These are phyloP conservation scores for Rubus idaeus DNA, from an alignment of 306 rosid genomes.

Conservation along the genomic window DNA sequence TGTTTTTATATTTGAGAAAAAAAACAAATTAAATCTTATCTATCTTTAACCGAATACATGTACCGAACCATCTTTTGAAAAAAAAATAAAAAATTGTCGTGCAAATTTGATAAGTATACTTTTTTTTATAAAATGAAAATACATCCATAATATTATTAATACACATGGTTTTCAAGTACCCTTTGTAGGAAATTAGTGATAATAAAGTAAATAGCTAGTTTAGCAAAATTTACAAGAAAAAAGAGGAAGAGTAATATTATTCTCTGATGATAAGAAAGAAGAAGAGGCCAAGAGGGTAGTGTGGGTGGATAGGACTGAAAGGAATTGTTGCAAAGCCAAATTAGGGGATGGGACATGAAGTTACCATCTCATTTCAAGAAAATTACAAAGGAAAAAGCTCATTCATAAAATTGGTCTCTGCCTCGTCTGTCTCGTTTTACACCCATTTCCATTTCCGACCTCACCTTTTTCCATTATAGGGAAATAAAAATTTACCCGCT, in stretches of 20 bases:
- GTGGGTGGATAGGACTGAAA: slow-evolving; percentile 14
- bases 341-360: slow-evolving; percentile 27
- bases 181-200: background rate
- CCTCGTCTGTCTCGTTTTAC: slow-evolving; percentile 29
- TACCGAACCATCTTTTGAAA: background rate
- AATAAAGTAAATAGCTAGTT: background rate
- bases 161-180: no score
- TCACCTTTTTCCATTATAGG: slow-evolving; percentile 14
- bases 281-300: background rate
- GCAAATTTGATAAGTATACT: no score
- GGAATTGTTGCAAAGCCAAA: slow-evolving; percentile 33
- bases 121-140: no score
- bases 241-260: background rate
- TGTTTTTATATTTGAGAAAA: no score
- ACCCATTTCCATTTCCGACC: slow-evolving; percentile 28
- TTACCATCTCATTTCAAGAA: slow-evolving; percentile 14
- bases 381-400: slow-evolving; percentile 3
- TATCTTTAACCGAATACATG: no score
- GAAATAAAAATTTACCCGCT: background rate
- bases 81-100: no score
- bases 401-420: slow-evolving; percentile 28
- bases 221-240: background rate
- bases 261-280: background rate
- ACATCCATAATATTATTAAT: no score
- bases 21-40: no score